phyloP scores from a whole-genome alignment of 495 filamentous ascomycete species.

The Aspergillus leporis region DNA sequence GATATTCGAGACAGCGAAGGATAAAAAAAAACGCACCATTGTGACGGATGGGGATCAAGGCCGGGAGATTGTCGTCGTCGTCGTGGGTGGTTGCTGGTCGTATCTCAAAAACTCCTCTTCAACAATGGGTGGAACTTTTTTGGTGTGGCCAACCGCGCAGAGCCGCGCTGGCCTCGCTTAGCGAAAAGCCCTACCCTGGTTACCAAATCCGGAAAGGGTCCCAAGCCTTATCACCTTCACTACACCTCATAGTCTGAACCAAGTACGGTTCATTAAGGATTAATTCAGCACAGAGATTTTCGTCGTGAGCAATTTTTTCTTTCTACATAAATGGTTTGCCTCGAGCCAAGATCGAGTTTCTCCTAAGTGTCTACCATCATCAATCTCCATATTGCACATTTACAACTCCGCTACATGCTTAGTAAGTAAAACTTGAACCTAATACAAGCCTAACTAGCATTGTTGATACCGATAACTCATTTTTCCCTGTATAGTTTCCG shows the following conservation, averaged over 20 bases:
- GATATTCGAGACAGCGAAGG: conserved; percentile 10
- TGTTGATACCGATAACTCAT: too few relatives aligned
- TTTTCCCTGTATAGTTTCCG: too few relatives aligned
- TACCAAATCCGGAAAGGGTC: conserved; percentile 14
- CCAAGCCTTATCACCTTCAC: conserved; percentile 9
- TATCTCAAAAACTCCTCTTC: conserved; percentile 42
- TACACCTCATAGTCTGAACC: background rate
- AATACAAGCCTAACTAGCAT: background rate
- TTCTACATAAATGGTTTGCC: background rate
- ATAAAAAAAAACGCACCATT: conserved; percentile 54
- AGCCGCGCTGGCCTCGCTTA: conserved; percentile 48
- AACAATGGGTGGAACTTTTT: conserved; percentile 46
- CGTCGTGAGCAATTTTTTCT: background rate
- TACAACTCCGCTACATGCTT: background rate
- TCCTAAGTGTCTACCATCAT: background rate
- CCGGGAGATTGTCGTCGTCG: conserved; percentile 49
- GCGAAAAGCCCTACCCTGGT: conserved; percentile 47
- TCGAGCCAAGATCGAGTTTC: background rate
- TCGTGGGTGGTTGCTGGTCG: conserved; percentile 54
- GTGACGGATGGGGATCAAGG: conserved; percentile 65
- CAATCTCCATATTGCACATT: background rate
- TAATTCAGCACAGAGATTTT: background rate
- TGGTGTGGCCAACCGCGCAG: conserved; percentile 45
- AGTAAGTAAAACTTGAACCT: too few relatives aligned
- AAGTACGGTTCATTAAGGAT: too few relatives aligned